Base-by-base conservation (phyloP, 2,329 filamentous ascomycete species). In the Exserohilum turcica region DNA sequence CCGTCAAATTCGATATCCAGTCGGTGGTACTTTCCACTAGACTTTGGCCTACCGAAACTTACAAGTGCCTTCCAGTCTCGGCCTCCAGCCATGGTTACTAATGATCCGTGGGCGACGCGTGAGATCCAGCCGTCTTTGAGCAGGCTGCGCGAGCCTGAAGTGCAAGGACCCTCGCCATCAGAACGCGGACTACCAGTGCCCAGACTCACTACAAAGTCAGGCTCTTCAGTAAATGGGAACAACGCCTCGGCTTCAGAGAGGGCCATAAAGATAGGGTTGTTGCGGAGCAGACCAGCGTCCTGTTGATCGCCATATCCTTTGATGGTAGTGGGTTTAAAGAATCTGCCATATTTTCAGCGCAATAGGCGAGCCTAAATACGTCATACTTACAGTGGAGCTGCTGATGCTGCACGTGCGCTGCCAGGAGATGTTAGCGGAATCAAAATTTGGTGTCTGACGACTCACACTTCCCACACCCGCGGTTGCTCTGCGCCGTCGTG, bases 401-500 rank as follows among this genome's bases (percentile, higher is more conserved):
- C 36, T 38, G 36, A 38, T 9, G 36, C 36, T 38, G 36, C 36
- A 38, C 36, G 36, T 38, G 36, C 36, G 36, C 36, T 38, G 36
- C 19, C 36, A 18, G 36, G 13, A 6, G 36, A 21, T 38, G 36
- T 38, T 38, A 38, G 36, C 36, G 36, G 15, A 21, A 38, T 38
- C 36, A 38, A 38, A 38, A 7, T 18, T 5, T 38, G 13, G 36
- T 21, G 6, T 38, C 36, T 38, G 36, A 12, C 36, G 36, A 38
- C 36, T 38, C 15, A 38, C 36, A 38, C 36, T 38, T 38, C 36
- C 36, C 36, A 38, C 3, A 38, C 36, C 36, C 36, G 36, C 36
- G 36, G 36, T 12, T 38, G 36, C 36, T 38, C 36, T 5, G 36
- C 36, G 3, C 18, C 18, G 15, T 38, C 36, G 36, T 38, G 36